A percentile compares a stretch with the other conserved stretches of the same genome.
These are phyloP conservation scores for Fragaria vesca DNA, from an alignment of 306 rosid species.

Conservation along the genomic window DNA sequence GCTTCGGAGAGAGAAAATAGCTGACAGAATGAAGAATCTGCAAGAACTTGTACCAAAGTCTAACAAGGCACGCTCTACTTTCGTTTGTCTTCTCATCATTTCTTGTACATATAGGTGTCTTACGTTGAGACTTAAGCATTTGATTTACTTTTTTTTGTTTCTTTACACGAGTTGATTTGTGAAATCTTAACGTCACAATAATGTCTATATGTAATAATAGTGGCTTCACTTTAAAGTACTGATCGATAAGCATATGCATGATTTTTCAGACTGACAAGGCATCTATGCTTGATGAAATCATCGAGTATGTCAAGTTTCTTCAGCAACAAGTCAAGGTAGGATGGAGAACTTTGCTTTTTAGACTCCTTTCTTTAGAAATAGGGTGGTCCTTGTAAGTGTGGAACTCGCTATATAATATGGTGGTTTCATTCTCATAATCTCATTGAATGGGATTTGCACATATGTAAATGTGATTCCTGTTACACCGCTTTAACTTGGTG, in stretches of 20 bases:
- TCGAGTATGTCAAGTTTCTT: conserved; percentile 45
- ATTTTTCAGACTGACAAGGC: conserved; percentile 46
- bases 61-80: conserved; percentile 27
- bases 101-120: neutral
- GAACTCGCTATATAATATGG: neutral
- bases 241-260: neutral
- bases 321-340: conserved; percentile 53
- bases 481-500: conserved; percentile 1
- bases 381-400: neutral
- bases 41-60: conserved; percentile 53
- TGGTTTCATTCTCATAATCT: conserved; percentile 1
- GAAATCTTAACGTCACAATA: neutral
- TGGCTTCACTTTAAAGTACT: too few species aligned
- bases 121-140: neutral
- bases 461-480: neutral
- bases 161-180: neutral
- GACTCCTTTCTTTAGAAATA: neutral
- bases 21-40: conserved; percentile 44
- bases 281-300: conserved; percentile 51
- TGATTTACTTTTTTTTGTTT: neutral
- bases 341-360: neutral
- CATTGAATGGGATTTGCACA: neutral
- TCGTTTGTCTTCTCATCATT: neutral
- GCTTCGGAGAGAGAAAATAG: conserved; percentile 49
- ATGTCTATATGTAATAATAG: neutral